A percentile compares a stretch with the other conserved stretches of the same genome.
Conservation (phyloP, 768 basidiomycete genomes). For the Pseudohyphozyma bogoriensis region DNA sequence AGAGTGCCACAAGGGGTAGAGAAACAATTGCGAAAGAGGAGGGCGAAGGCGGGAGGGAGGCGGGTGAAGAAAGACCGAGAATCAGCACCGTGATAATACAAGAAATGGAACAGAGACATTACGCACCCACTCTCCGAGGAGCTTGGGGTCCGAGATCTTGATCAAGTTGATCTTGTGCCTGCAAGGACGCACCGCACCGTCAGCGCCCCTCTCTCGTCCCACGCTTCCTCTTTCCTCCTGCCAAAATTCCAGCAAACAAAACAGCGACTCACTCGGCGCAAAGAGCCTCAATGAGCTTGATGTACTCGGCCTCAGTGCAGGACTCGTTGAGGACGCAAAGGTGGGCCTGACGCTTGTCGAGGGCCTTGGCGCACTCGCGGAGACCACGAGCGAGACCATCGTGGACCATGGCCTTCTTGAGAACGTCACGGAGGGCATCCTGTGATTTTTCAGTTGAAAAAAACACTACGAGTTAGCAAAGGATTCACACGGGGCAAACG, state of each 20-base stretch:
- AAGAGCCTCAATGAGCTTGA: conserved; percentile 99
- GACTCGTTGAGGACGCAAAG: conserved; percentile 98
- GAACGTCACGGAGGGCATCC: conserved; percentile 63
- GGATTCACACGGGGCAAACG: conserved; percentile 3
- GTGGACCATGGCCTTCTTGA: conserved; percentile 97
- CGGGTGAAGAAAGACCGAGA: too few species aligned
- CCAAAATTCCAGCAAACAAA: not conserved
- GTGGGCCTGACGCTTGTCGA: conserved; percentile 98
- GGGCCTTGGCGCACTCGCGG: conserved; percentile 92
- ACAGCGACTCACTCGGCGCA: conserved; percentile 58
- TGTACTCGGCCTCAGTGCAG: conserved; percentile 97
- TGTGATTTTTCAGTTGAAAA: too few species aligned
- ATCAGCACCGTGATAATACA: too few species aligned
- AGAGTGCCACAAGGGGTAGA: not conserved
- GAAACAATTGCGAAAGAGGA: not conserved
- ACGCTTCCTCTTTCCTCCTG: too few species aligned
- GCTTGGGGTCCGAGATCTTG: conserved; percentile 90
- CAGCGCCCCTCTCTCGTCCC: not conserved
- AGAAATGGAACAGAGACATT: too few species aligned
- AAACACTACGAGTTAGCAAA: not conserved
- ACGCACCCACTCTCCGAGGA: conserved; percentile 98
- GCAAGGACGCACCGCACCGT: not conserved
- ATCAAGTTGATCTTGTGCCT: conserved; percentile 95
- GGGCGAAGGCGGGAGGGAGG: too few species aligned
- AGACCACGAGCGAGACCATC: conserved; percentile 97